Conservation (phyloP, 495 filamentous ascomycete species). For the Staphylotrichum longicolle region DNA sequence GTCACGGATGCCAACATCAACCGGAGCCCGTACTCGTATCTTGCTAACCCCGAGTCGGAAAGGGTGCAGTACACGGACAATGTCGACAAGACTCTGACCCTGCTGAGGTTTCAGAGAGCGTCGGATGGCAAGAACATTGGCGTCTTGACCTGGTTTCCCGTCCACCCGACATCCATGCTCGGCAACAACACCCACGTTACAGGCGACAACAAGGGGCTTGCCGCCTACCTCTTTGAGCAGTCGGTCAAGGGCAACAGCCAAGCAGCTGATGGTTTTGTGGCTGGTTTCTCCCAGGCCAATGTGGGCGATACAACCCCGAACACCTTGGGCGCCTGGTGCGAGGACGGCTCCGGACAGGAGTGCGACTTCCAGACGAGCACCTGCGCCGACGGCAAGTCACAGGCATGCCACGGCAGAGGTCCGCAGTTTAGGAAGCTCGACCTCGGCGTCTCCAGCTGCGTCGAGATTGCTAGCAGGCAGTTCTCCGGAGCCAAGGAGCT, state of each 20-base stretch:
- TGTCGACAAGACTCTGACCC: constrained; percentile 82
- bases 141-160: constrained; percentile 85
- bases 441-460: constrained; percentile 69
- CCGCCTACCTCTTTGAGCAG: constrained; percentile 79
- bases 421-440: constrained; percentile 71
- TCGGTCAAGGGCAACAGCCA: constrained; percentile 50
- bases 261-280: constrained; percentile 65
- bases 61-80: constrained; percentile 65
- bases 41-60: constrained; percentile 81
- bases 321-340: constrained; percentile 75
- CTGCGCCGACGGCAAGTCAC: constrained; percentile 66
- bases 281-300: constrained; percentile 90
- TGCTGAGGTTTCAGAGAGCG: constrained; percentile 70
- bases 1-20: constrained; percentile 75
- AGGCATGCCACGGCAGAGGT: constrained; percentile 77
- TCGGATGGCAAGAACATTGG: constrained; percentile 66
- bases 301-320: constrained; percentile 94
- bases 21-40: constrained; percentile 82
- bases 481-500: constrained; percentile 61
- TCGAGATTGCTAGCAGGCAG: constrained; percentile 68
- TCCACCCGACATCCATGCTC: constrained; percentile 88
- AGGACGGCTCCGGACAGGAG: constrained; percentile 65
- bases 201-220: constrained; percentile 96
- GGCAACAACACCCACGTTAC: constrained; percentile 90
- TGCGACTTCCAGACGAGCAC: constrained; percentile 72